Conservation (phyloP, 31 red algal species). For the Odonthalia washingtoniensis region DNA sequence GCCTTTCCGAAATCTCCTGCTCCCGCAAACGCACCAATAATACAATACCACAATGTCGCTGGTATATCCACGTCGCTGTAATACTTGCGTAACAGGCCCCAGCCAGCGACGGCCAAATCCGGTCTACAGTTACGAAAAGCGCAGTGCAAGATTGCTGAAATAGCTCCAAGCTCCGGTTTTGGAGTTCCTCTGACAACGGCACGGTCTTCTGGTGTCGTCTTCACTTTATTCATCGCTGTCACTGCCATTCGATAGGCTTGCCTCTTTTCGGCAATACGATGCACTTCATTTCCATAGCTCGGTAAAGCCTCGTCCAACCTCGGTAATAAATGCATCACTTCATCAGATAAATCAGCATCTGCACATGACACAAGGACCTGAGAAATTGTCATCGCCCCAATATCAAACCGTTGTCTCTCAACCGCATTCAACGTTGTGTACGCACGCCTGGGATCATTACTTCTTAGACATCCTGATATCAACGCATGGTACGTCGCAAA, state of each 20-base stretch:
- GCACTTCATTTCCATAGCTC: conserved; percentile 54
- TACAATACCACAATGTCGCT: conserved; percentile 58
- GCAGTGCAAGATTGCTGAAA: conserved; percentile 59
- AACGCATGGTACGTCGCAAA: conserved; percentile 74
- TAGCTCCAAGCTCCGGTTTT: conserved; percentile 60
- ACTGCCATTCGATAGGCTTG: conserved; percentile 33
- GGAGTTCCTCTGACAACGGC: conserved; percentile 48
- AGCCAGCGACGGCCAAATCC: conserved; percentile 46
- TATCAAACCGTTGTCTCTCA: conserved; percentile 64
- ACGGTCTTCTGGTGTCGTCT: conserved; percentile 60
- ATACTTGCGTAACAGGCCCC: conserved; percentile 35
- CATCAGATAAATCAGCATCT: conserved; percentile 62
- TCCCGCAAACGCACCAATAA: conserved; percentile 62
- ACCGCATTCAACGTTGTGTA: conserved; percentile 64
- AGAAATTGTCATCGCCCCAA: conserved; percentile 64
- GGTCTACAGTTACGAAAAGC: conserved; percentile 53
- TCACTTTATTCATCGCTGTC: too few relatives aligned
- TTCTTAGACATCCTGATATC: conserved; percentile 64
- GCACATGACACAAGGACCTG: conserved; percentile 63
- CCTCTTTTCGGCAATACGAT: conserved; percentile 65
- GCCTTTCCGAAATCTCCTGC: conserved; percentile 59
- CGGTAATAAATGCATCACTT: conserved; percentile 27
- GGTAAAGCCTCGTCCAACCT: conserved; percentile 56
- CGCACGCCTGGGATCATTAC: conserved; percentile 62
- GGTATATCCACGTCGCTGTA: conserved; percentile 59